Conservation (phyloP, 225 moss, liverwort and hornwort genomes). For the Straminergon stramineum region DNA sequence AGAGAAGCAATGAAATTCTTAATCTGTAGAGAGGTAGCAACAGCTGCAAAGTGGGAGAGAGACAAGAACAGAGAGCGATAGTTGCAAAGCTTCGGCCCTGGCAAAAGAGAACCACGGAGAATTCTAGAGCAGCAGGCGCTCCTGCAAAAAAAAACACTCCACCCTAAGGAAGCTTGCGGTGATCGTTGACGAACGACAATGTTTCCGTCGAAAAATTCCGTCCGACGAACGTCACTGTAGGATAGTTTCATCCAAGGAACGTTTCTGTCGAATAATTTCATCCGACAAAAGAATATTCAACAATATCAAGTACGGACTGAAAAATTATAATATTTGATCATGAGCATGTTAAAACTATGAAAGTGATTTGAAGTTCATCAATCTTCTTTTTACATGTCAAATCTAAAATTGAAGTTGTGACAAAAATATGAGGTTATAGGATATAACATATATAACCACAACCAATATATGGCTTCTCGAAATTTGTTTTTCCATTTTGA, state of each 20-base stretch:
- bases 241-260: neutral
- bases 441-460: no score
- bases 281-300: neutral
- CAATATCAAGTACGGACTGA: neutral
- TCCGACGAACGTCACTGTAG: neutral
- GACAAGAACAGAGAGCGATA: neutral
- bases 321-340: neutral
- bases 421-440: no score
- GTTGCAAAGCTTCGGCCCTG: neutral
- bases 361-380: neutral
- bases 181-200: neutral
- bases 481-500: no score
- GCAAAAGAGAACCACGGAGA: neutral
- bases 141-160: no score
- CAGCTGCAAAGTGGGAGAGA: neutral
- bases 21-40: neutral
- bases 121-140: neutral
- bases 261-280: neutral
- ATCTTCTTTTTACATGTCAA: no score
- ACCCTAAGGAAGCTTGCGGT: neutral
- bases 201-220: neutral
- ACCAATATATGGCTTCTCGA: no score
- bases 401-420: no score
- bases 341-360: neutral
- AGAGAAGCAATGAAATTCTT: neutral